A percentile compares a stretch with the other conserved stretches of the same genome.
phyloP scores from a whole-genome alignment of 306 rosid species.

The Castanea crenata region DNA sequence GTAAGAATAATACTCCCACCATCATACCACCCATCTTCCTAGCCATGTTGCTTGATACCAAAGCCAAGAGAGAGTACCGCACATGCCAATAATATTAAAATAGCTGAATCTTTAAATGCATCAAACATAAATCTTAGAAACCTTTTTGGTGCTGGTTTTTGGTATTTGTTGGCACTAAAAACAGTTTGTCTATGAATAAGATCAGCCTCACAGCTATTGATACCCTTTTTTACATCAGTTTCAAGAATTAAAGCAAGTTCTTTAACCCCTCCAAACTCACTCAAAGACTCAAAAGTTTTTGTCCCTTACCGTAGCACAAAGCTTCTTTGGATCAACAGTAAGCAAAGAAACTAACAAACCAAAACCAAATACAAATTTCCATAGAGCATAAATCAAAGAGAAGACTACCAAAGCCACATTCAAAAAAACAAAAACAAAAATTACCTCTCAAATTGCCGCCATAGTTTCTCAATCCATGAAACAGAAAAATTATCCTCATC shows the following conservation, averaged over 20 bases:
- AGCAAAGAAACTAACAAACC: background rate
- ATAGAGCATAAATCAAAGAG: no score
- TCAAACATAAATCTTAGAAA: constrained; percentile 17
- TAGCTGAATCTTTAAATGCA: constrained; percentile 14
- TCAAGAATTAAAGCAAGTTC: background rate
- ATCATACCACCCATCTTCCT: constrained; percentile 27
- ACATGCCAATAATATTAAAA: constrained; percentile 17
- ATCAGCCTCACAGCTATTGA: background rate
- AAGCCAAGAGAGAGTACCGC: constrained; percentile 15
- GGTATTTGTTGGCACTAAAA: constrained; percentile 4
- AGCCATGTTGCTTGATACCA: constrained; percentile 25
- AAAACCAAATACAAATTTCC: no score
- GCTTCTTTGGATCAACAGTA: constrained; percentile 6
- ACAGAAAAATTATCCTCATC: no score
- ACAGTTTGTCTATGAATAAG: background rate
- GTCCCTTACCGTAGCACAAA: constrained; percentile 10
- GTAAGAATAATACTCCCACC: constrained; percentile 23
- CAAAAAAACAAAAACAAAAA: no score
- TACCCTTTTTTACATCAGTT: background rate
- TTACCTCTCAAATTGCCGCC: no score
- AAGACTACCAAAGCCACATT: no score
- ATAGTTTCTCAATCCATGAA: no score
- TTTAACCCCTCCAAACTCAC: constrained; percentile 8
- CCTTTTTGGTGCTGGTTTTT: background rate
- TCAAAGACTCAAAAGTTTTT: constrained; percentile 5